Base-by-base conservation (phyloP, 768 basidiomycete species). In the Mycena capillaripes region DNA sequence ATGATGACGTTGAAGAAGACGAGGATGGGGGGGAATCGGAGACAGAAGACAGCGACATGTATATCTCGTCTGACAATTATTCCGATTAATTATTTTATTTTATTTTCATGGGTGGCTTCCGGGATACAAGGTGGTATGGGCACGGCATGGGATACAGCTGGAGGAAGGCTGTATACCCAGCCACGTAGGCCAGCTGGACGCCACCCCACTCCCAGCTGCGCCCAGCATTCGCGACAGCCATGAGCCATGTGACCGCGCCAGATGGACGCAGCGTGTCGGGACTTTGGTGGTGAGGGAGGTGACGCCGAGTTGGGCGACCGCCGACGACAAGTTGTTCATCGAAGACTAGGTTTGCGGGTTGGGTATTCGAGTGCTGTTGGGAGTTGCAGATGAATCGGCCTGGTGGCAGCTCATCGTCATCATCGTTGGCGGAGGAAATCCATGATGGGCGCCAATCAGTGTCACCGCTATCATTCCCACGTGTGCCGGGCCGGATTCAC, bases 81-180 rank as follows among this genome's bases (percentile, higher is more conserved):
- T n/a, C n/a, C n/a, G 55, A 57, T 57, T 57, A 57, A 57, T 50
- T 50, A 27, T 50, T 44, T n/a, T n/a, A n/a, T 44, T 44, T 44
- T 44, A 44, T 17, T 44, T 7, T 7, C 16, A 17, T 17, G 42
- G 42, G 42, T 44, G 42, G 42, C 16, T 44, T 44, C 6, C 42
- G 17, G 6, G 42, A 44, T 44, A n/a, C 12, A 8, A 7, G 21
- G 17, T 4, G 42, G 17, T 21, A 44, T 44, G 42, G 42, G 17
- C 16, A 17, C 16, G 10, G 23, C 48, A 8, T 25, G 23, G 21
- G 19, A 25, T 16, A 1, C 52, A 27, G 52, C 52, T 53, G 27
- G 11, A 17, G 52, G 14, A 10, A 53, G 42, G 52, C 29, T 53
- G 52, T 25, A 53, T 27, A 17, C 25, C 23, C 23, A 25, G 27